Conservation (phyloP, 768 basidiomycete species). For the Galerina sulciceps region DNA sequence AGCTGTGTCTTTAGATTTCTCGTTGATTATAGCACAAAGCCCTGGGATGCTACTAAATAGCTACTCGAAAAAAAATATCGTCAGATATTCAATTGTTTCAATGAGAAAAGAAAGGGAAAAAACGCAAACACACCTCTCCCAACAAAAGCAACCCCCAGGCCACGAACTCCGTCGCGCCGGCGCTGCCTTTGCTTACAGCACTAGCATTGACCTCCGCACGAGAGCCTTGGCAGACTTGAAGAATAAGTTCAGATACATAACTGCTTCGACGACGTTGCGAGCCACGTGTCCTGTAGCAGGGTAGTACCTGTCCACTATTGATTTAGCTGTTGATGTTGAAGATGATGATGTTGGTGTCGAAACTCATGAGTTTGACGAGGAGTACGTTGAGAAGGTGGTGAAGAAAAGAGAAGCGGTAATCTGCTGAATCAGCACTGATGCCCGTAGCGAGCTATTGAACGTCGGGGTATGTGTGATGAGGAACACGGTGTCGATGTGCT, state of each 20-base stretch:
- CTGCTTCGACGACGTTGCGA: slow-evolving; percentile 87
- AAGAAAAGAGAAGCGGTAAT: slow-evolving; percentile 62
- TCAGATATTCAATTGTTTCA: not conserved
- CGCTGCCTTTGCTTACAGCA: slow-evolving; percentile 65
- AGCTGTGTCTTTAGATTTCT: slow-evolving; percentile 23
- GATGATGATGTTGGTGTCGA: too few relatives aligned
- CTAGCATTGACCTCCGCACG: slow-evolving; percentile 81
- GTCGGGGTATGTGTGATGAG: slow-evolving; percentile 93
- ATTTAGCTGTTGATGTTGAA: slow-evolving; percentile 41
- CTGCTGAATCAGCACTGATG: slow-evolving; percentile 87
- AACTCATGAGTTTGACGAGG: too few relatives aligned
- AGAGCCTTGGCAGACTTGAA: slow-evolving; percentile 89
- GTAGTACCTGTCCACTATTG: slow-evolving; percentile 70
- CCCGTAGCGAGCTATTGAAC: too few relatives aligned
- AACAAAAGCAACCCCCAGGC: slow-evolving; percentile 88
- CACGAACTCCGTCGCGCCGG: slow-evolving; percentile 82
- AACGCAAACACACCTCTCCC: slow-evolving; percentile 67
- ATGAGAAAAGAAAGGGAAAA: too few relatives aligned
- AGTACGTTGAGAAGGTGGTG: slow-evolving; percentile 37
- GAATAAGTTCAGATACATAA: slow-evolving; percentile 96
- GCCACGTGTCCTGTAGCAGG: slow-evolving; percentile 82
- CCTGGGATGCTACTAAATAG: slow-evolving; percentile 48
- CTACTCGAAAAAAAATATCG: slow-evolving; percentile 18
- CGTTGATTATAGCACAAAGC: slow-evolving; percentile 43
- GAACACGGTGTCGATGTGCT: too few relatives aligned